Evolutionary conservation across 2,329 filamentous ascomycete genomes (phyloP).

Genomic region (Arthrocladium fulminans): DNA sequence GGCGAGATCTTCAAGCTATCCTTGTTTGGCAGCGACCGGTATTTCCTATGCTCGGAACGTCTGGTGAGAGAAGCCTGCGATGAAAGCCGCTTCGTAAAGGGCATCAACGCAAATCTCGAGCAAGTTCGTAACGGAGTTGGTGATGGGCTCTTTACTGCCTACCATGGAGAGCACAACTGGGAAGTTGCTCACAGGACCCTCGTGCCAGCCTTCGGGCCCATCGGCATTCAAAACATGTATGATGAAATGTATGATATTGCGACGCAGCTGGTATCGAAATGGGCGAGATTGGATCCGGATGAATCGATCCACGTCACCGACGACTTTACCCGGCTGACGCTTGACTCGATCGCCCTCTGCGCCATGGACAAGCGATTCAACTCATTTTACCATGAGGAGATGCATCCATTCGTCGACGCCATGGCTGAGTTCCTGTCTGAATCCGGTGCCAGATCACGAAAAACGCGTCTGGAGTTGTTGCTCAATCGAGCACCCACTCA

Average conservation of each 20-base stretch:
- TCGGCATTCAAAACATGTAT: constrained; percentile 37
- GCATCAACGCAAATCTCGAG: constrained; percentile 41
- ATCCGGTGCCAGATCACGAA: constrained; percentile 41
- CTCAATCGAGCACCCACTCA: constrained; percentile 12
- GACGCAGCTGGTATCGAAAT: constrained; percentile 33
- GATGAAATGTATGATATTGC: constrained; percentile 15
- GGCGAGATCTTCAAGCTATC: constrained; percentile 53
- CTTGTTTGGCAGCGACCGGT: constrained; percentile 38
- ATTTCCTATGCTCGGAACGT: constrained; percentile 46
- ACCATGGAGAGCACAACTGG: constrained; percentile 48
- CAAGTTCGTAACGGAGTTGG: constrained; percentile 52
- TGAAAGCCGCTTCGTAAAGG: constrained; percentile 58
- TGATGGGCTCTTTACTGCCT: constrained; percentile 59
- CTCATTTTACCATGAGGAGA: constrained; percentile 58
- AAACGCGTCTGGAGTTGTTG: constrained; percentile 38
- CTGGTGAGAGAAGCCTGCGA: constrained; percentile 57
- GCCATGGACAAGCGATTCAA: constrained; percentile 68
- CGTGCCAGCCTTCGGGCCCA: constrained; percentile 40
- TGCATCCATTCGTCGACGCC: constrained; percentile 61
- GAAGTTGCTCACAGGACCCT: constrained; percentile 49
- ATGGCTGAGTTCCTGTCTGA: constrained; percentile 58
- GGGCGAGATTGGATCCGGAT: constrained; percentile 43
- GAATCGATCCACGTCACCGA: constrained; percentile 52
- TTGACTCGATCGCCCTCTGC: constrained; percentile 64
- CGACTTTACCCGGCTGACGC: constrained; percentile 63